These are phyloP conservation scores for Talaromyces stipitatus DNA, from an alignment of 495 filamentous ascomycete species.

Conservation along the genomic window DNA sequence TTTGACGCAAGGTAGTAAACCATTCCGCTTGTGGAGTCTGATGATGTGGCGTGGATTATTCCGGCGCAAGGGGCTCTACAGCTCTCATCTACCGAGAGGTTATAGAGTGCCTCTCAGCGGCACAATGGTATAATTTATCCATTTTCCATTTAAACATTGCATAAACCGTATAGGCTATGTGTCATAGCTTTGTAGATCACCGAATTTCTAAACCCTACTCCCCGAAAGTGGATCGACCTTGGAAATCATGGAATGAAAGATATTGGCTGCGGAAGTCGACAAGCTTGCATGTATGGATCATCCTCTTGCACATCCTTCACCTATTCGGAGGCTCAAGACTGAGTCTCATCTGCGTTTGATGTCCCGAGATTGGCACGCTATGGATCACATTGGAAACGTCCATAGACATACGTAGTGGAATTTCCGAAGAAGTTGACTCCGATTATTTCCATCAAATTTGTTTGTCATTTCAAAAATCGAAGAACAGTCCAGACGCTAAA, in stretches of 20 bases:
- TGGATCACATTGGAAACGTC: background rate
- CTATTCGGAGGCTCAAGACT: background rate
- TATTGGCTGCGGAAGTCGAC: background rate
- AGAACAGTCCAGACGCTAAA: background rate
- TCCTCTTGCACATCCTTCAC: background rate
- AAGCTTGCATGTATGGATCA: background rate
- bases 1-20: background rate
- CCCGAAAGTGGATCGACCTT: background rate
- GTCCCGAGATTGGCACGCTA: background rate
- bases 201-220: background rate
- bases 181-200: background rate
- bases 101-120: background rate
- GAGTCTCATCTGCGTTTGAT: background rate
- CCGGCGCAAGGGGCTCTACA: constrained; percentile 1
- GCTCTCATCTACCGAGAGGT: background rate
- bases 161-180: background rate
- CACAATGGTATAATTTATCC: background rate
- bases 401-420: background rate
- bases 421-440: background rate
- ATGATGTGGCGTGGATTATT: background rate
- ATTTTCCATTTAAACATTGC: background rate
- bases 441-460: background rate
- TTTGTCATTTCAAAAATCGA: background rate
- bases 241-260: background rate
- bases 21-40: background rate